These are phyloP conservation scores for Rhizophagus clarus DNA, from an alignment of 192 early-diverging fungal species.

Conservation along the genomic window DNA sequence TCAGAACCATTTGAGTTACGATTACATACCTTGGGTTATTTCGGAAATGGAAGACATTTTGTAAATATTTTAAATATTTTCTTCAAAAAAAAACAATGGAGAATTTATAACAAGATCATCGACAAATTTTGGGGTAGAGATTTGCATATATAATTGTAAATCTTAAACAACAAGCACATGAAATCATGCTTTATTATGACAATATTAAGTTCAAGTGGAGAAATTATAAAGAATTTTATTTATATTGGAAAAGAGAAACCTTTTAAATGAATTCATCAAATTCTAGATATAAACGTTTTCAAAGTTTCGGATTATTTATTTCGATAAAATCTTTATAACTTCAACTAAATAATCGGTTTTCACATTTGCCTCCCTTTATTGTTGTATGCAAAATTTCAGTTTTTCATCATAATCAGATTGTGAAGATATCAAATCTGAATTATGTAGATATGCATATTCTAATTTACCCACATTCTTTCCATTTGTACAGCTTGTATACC, in stretches of 20 bases:
- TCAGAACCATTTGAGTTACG: too few species aligned
- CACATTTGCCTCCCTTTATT: background rate
- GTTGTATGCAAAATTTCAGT: background rate
- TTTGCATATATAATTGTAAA: too few species aligned
- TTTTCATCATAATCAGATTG: background rate
- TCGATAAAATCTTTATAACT: too few species aligned
- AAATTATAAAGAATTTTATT: too few species aligned
- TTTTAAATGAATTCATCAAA: too few species aligned
- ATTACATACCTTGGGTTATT: background rate
- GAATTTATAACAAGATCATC: background rate
- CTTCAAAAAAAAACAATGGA: background rate
- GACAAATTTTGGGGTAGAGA: too few species aligned
- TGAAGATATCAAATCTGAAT: background rate
- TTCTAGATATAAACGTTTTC: too few species aligned
- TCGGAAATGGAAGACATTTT: background rate
- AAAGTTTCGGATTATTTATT: background rate
- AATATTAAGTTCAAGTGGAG: too few species aligned
- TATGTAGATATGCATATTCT: background rate
- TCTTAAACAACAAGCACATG: background rate
- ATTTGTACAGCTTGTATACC: background rate
- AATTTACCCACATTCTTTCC: background rate
- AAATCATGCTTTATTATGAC: background rate
- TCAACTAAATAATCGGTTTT: background rate
- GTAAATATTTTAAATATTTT: background rate
- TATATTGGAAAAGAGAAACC: too few species aligned